Conservation (phyloP, 1,284 basidiomycete species). For the Tranzscheliella williamsii region DNA sequence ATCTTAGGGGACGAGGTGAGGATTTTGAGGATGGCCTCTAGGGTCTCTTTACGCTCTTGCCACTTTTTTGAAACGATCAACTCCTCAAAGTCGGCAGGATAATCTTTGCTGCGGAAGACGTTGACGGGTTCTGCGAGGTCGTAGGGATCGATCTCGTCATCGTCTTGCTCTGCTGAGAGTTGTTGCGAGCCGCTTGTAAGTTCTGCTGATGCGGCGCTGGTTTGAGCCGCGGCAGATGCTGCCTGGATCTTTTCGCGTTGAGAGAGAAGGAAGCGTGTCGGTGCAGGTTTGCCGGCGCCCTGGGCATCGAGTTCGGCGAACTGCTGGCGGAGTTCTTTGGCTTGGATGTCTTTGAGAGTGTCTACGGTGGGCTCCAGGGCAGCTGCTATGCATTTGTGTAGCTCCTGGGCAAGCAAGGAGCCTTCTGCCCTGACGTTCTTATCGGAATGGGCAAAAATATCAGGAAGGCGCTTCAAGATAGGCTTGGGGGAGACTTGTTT, state of each 20-base stretch:
- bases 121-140: constrained; percentile 82
- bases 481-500: constrained; percentile 74
- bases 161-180: constrained; percentile 25
- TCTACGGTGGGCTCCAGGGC: constrained; percentile 82
- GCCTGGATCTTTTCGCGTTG: constrained; percentile 64
- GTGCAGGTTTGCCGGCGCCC: constrained; percentile 78
- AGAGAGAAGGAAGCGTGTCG: constrained; percentile 77
- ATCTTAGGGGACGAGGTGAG: constrained; percentile 77
- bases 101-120: constrained; percentile 72
- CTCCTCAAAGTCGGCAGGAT: constrained; percentile 60
- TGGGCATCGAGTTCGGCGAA: constrained; percentile 83
- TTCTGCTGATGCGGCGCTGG: constrained; percentile 5
- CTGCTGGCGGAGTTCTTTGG: constrained; percentile 89
- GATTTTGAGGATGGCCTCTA: constrained; percentile 79
- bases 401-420: constrained; percentile 71
- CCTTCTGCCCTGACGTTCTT: constrained; percentile 95
- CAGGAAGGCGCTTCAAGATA: constrained; percentile 82
- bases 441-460: constrained; percentile 92
- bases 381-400: constrained; percentile 88
- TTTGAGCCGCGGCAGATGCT: constrained; percentile 1
- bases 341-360: constrained; percentile 98
- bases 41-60: constrained; percentile 87
- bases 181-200: too few species aligned
- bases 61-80: constrained; percentile 87
- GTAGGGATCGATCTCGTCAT: constrained; percentile 71